phyloP scores from a whole-genome alignment of 2,329 filamentous ascomycete genomes.

The Sclerotinia minor region DNA sequence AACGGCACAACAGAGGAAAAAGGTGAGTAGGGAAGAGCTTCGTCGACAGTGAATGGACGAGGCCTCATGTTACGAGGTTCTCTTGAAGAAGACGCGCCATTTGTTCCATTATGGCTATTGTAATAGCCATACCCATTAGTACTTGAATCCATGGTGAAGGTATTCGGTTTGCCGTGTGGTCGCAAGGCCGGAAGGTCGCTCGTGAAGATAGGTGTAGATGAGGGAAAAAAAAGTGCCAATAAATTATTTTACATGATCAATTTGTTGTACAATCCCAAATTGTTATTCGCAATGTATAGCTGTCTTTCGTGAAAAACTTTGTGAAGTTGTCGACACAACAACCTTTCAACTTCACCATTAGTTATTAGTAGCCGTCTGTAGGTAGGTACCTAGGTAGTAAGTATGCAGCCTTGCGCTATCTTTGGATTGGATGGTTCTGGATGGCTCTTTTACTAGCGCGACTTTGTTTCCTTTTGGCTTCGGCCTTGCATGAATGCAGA shows the following conservation, averaged over 20 bases:
- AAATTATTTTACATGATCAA: constrained; percentile 7
- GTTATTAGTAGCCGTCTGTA: constrained; percentile 3
- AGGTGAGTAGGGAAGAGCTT: constrained; percentile 79
- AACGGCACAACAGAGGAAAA: constrained; percentile 80
- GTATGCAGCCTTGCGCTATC: constrained; percentile 29
- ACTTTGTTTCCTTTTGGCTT: constrained; percentile 2
- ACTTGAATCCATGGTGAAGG: constrained; percentile 18
- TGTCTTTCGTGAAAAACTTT: no score
- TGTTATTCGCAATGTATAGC: neutral
- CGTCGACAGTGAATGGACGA: constrained; percentile 61
- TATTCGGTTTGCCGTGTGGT: neutral
- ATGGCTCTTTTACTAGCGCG: constrained; percentile 4
- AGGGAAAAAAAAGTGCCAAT: neutral
- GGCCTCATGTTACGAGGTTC: constrained; percentile 37
- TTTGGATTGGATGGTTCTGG: constrained; percentile 8
- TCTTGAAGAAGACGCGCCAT: neutral
- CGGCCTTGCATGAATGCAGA: constrained; percentile 16
- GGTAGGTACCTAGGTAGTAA: constrained; percentile 17
- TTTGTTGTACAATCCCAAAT: neutral
- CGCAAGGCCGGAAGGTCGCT: constrained; percentile 15
- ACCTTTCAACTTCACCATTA: neutral
- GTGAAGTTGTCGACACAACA: neutral
- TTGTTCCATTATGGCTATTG: constrained; percentile 12
- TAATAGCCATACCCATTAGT: constrained; percentile 19
- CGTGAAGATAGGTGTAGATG: neutral